Percentiles rank a stretch among this genome's conserved stretches.
These are phyloP conservation scores for Oryza officinalis DNA, from an alignment of 176 grass and related monocot species.

Conservation along the genomic window DNA sequence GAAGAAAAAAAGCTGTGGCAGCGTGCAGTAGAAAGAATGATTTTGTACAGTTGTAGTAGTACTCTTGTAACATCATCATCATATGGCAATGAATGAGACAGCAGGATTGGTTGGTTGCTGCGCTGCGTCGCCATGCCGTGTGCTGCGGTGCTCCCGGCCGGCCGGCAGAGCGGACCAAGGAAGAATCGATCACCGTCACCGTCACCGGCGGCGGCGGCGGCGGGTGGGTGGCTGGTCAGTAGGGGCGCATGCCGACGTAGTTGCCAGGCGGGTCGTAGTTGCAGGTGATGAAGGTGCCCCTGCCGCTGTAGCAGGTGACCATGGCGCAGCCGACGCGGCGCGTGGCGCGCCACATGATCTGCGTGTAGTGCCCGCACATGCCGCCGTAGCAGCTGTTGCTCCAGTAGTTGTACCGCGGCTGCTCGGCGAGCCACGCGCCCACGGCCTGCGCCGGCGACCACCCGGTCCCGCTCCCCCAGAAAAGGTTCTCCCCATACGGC, in stretches of 20 bases:
- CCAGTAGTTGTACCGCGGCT: constrained; percentile 60
- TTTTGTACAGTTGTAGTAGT: constrained; percentile 49
- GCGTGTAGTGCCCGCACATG: constrained; percentile 87
- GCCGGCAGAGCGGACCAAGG: background rate
- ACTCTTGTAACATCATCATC: constrained; percentile 30
- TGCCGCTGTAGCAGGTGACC: constrained; percentile 45
- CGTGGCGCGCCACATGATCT: constrained; percentile 64
- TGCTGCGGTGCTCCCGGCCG: background rate
- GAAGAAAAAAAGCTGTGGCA: background rate
- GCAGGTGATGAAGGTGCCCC: constrained; percentile 67
- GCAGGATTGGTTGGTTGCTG: background rate
- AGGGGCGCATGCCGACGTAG: constrained; percentile 64
- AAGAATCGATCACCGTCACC: background rate
- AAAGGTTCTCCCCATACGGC: constrained; percentile 89
- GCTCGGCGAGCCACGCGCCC: constrained; percentile 63
- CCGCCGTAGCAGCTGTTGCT: constrained; percentile 62
- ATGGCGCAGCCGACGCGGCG: constrained; percentile 50
- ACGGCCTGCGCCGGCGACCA: constrained; percentile 68
- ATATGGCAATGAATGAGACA: constrained; percentile 20
- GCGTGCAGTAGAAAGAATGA: background rate
- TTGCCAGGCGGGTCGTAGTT: constrained; percentile 84
- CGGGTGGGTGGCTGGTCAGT: constrained; percentile 32
- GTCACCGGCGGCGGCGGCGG: background rate
- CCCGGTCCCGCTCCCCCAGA: constrained; percentile 72
- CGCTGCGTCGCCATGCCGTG: background rate